phyloP scores from a whole-genome alignment of 106 monocot species.

The Triglochin maritima region DNA sequence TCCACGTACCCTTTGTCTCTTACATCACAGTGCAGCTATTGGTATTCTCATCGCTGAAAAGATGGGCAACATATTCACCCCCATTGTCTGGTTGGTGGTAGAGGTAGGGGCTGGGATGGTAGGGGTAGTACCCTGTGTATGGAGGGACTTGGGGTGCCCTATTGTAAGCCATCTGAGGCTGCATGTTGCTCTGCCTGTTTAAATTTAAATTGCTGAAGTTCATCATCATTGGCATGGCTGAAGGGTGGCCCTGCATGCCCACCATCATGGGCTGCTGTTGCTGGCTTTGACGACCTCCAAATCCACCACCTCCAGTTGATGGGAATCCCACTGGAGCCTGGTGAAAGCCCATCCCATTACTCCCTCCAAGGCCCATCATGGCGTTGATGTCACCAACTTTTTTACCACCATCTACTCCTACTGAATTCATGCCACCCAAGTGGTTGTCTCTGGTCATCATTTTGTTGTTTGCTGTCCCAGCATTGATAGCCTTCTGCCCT shows the following conservation, averaged over 20 bases:
- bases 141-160: conserved; percentile 53
- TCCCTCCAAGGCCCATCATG: conserved; percentile 1
- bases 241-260: conserved; percentile 29
- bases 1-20: neutral
- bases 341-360: conserved; percentile 9
- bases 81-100: conserved; percentile 14
- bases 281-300: neutral
- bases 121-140: conserved; percentile 51
- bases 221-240: conserved; percentile 30
- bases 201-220: conserved; percentile 11
- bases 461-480: conserved; percentile 17
- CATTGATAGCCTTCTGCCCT: neutral
- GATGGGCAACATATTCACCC: conserved; percentile 31
- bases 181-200: conserved; percentile 18
- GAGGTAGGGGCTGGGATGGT: conserved; percentile 5
- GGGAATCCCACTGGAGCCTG: neutral
- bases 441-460: conserved; percentile 7
- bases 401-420: neutral
- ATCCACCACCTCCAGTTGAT: neutral
- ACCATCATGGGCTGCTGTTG: conserved; percentile 31
- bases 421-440: conserved; percentile 7
- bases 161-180: conserved; percentile 74
- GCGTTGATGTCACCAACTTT: neutral
- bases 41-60: conserved; percentile 92
- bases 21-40: conserved; percentile 72